Evolutionary conservation across 805 yeast genomes (phyloP), one percentile per base, ranked within the genome.

Genomic region (Komagataella pastoris): DNA sequence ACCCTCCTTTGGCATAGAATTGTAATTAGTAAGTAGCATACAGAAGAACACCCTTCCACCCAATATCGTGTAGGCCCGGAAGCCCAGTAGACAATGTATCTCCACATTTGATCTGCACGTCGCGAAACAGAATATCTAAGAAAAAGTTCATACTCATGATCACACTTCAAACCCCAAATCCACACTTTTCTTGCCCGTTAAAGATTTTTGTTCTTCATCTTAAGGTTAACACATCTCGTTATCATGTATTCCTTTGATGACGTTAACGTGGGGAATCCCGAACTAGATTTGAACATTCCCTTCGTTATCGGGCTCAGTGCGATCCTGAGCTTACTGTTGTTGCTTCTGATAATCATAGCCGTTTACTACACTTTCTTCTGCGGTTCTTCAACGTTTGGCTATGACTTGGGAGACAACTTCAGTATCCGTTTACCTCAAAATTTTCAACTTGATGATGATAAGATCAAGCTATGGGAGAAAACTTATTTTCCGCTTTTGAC

Each of bases 311-410:
- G 55, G 8, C 56, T 65, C 23, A 60, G 64, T 2, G 58, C 66
- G 2, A 54, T 64, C 36, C 43, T 62, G 44, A 59, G 64, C 7
- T 50, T 65, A 7, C 24, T 62, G 30, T 45, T 63, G 21, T 52
- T 65, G 48, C 24, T 59, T 12, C 57, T 63, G 3, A 51, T 63
- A 14, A 53, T 63, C 7, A 55, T 58, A 10, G 52, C 61, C 23
- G 50, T 65, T 3, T 65, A 65, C 51, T 57, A 57, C 47, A 47
- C 59, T 3, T 65, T 61, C 48, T 61, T 62, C 53, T 56, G 57
- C 43, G 65, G 60, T 36, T 17, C 24, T 17, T 36, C 43, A n/a
- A 21, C 24, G 3, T 47, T 50, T 14, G 46, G 36, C 18, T 36
- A 43, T n/a, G 17, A 24, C 6, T 40, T 57, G 1, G 23, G 19